Percentiles rank a stretch among this genome's conserved stretches.
These are phyloP conservation scores for Brassica rapa DNA, from an alignment of 345 rosid species.

Conservation along the genomic window DNA sequence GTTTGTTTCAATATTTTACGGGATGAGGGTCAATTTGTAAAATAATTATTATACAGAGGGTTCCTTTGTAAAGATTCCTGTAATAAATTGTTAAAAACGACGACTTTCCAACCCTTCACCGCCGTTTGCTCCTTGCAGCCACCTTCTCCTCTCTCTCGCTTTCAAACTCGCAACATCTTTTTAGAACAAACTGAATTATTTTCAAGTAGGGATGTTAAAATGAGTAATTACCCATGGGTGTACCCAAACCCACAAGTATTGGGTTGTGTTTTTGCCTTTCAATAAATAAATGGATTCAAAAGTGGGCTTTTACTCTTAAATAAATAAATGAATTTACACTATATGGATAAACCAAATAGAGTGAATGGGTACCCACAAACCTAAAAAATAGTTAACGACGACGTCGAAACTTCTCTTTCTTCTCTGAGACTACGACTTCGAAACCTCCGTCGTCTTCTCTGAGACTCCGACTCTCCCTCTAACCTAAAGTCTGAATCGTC, in stretches of 20 bases:
- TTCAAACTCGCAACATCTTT: background rate
- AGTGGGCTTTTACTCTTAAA: background rate
- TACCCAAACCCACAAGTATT: background rate
- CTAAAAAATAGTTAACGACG: no score
- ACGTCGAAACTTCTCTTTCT: no score
- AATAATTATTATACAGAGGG: background rate
- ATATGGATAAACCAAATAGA: background rate
- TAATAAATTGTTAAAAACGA: background rate
- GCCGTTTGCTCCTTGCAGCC: background rate
- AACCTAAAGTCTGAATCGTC: no score
- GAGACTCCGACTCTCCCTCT: no score
- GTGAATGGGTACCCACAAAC: background rate
- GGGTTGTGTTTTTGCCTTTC: background rate
- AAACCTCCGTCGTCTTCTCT: no score
- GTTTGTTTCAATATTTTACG: background rate
- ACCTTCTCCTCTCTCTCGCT: background rate
- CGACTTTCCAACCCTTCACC: background rate
- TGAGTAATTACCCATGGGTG: background rate
- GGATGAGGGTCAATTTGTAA: background rate
- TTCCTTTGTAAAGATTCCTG: background rate
- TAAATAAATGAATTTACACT: no score
- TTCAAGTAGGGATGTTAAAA: background rate
- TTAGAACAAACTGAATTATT: background rate
- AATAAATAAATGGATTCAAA: background rate
- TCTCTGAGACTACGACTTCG: no score